Conservation (phyloP, 805 yeast genomes). For the Metahyphopichia silvanorum region DNA sequence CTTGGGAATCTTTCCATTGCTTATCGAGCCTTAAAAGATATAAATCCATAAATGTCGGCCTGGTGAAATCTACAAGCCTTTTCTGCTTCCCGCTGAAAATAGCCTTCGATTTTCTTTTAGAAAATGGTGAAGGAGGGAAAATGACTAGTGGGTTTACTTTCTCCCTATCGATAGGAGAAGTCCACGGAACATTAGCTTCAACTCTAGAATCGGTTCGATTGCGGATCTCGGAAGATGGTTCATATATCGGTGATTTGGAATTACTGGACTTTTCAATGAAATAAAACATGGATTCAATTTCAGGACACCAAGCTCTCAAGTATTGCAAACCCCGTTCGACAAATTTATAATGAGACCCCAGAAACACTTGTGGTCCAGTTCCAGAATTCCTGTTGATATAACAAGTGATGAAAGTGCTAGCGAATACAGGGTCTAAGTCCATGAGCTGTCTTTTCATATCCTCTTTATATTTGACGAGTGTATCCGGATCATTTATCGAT, state of each 20-base stretch:
- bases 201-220: slow-evolving; percentile 13
- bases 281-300: slow-evolving; percentile 16
- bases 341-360: slow-evolving; percentile 30
- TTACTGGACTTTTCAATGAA: slow-evolving; percentile 8
- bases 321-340: slow-evolving; percentile 27
- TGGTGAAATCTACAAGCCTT: slow-evolving; percentile 29
- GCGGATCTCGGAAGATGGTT: slow-evolving; percentile 9
- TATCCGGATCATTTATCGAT: slow-evolving; percentile 15
- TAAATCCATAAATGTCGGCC: slow-evolving; percentile 20
- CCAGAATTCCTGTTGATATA: slow-evolving; percentile 23
- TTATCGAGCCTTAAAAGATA: slow-evolving; percentile 11
- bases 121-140: slow-evolving; percentile 27
- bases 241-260: slow-evolving; percentile 4
- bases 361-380: slow-evolving; percentile 17
- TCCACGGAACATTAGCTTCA: slow-evolving; percentile 1
- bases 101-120: slow-evolving; percentile 20
- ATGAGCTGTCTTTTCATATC: slow-evolving; percentile 14
- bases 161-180: slow-evolving; percentile 3
- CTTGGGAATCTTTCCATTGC: slow-evolving; percentile 13
- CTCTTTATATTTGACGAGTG: slow-evolving; percentile 13
- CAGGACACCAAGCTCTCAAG: slow-evolving; percentile 32
- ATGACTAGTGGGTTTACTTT: slow-evolving; percentile 24
- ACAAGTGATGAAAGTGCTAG: slow-evolving; percentile 25
- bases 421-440: slow-evolving; percentile 32
- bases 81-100: slow-evolving; percentile 21